Evolutionary conservation across 1,284 basidiomycete species (phyloP).

Genomic region (Sanghuangporus weigelae): DNA sequence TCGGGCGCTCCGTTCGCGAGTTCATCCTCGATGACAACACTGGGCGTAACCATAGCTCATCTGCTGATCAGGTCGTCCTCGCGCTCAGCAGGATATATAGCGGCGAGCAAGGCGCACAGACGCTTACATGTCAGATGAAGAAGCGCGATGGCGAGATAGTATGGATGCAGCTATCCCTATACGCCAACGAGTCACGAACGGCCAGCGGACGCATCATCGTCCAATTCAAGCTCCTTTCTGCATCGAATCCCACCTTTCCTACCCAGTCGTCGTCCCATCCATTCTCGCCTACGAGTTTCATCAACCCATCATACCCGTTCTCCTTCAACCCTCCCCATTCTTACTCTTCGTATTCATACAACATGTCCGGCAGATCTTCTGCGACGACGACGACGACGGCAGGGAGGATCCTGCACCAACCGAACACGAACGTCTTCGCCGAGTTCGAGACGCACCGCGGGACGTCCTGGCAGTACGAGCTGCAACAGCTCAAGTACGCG

Average conservation of each 20-base stretch:
- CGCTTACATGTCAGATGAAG: constrained; percentile 29
- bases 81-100: constrained; percentile 17
- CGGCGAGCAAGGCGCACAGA: constrained; percentile 22
- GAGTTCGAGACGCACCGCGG: constrained; percentile 63
- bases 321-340: neutral
- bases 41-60: constrained; percentile 20
- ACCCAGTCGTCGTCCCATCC: neutral
- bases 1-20: constrained; percentile 59
- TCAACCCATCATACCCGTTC: neutral
- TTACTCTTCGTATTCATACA: neutral
- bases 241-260: neutral
- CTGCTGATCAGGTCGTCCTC: constrained; percentile 24
- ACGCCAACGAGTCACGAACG: neutral
- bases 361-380: neutral
- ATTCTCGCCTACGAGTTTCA: neutral
- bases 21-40: constrained; percentile 34
- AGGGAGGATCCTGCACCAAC: neutral
- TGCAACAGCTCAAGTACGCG: constrained; percentile 76
- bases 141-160: constrained; percentile 31
- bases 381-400: neutral
- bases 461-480: constrained; percentile 89
- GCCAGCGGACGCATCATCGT: neutral
- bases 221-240: constrained; percentile 23
- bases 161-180: constrained; percentile 35
- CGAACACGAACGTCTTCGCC: constrained; percentile 55